Evolutionary conservation across 169 alveolate species (phyloP), one percentile per base, ranked within the genome.

Genomic region (Cryptosporidium viatorum): DNA sequence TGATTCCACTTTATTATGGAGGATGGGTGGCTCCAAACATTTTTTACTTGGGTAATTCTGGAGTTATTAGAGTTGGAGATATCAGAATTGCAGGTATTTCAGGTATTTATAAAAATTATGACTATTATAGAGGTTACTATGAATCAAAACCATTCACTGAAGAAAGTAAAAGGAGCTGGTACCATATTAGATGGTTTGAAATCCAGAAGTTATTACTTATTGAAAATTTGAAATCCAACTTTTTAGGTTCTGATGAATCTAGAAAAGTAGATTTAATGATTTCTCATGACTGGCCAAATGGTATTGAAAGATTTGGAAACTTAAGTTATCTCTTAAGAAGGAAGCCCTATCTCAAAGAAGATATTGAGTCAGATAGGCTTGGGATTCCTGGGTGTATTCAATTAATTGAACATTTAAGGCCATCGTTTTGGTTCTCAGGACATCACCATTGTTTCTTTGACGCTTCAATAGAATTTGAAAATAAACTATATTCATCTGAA

Each of bases 11-110:
- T 91, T 94, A 93, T 92, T 97, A 94, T 93, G 99, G 99, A 16
- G 99, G 99, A 9, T 98, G 99, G 99, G 98, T 97, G 29, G 99
- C 99, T 33, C 98, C 98, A 80, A 98, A 98, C 91, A 97, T 98
- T 29, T 98, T 96, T 91, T 98, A 94, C 89, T 74, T 98, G 93
- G 99, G 99, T 9, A 94, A 93, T 59, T 91, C 98, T 68, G 98
- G 98, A 23, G 95, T 97, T 6, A 93, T 97, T n/a, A 94, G 95
- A 69, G 93, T 97, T 52, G 92, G 93, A 16, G 96, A 93, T n/a
- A 41, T 98, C 9, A 95, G 98, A 71, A 95, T 98, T 67, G 98
- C 98, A 26, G 99, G 99, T 59, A 75, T 96, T 39, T 96, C 99
- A 26, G 99, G 99, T 29, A 98, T 97, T 45, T 97, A 94, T 91